phyloP scores from a whole-genome alignment of 768 basidiomycete species.

The Chalciporus sphaerocephalus region DNA sequence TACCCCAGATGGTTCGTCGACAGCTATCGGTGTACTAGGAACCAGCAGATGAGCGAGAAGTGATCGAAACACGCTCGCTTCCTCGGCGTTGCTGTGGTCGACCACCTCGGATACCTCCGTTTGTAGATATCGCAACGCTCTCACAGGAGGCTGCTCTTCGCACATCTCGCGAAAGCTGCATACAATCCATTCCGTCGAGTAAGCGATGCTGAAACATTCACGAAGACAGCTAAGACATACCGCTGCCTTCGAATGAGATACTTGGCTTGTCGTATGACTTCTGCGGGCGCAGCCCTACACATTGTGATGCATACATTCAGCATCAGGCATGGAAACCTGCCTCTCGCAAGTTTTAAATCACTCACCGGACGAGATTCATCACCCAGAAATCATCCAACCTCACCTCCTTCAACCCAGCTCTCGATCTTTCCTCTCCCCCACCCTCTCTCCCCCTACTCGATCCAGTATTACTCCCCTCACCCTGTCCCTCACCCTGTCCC shows the following conservation, averaged over 20 bases:
- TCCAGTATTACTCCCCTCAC: background rate
- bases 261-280: slow-evolving; percentile 59
- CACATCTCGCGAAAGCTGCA: slow-evolving; percentile 81
- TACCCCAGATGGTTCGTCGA: background rate
- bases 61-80: slow-evolving; percentile 58
- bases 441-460: slow-evolving; percentile 13
- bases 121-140: slow-evolving; percentile 69
- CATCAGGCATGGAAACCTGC: background rate
- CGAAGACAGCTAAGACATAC: slow-evolving; percentile 36
- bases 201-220: background rate
- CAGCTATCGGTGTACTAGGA: slow-evolving; percentile 22
- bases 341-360: background rate
- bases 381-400: slow-evolving; percentile 78
- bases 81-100: slow-evolving; percentile 59
- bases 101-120: slow-evolving; percentile 67
- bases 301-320: background rate
- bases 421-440: slow-evolving; percentile 8
- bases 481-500: background rate
- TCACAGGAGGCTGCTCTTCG: slow-evolving; percentile 50
- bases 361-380: slow-evolving; percentile 64
- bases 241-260: slow-evolving; percentile 69
- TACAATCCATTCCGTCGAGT: too few relatives aligned
- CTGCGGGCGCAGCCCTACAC: slow-evolving; percentile 54
- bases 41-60: slow-evolving; percentile 62
- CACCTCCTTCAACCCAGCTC: slow-evolving; percentile 31